Percentiles rank a stretch among this genome's conserved stretches.
These are phyloP conservation scores for Cyphellophora europaea DNA, from an alignment of 2,329 filamentous ascomycete genomes.

Conservation along the genomic window DNA sequence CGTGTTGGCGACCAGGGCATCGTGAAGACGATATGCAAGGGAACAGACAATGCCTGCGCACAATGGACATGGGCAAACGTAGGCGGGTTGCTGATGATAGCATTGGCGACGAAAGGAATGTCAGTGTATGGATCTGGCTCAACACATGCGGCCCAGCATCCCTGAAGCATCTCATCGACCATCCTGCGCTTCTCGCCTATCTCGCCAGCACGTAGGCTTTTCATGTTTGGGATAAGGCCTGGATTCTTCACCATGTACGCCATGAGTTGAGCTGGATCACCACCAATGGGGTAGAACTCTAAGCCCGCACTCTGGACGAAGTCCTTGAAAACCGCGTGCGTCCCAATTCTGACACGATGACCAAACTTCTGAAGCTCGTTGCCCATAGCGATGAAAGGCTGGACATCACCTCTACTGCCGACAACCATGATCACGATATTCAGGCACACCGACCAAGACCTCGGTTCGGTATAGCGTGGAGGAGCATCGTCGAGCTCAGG, in stretches of 20 bases:
- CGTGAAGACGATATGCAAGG: constrained; percentile 43
- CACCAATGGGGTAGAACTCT: constrained; percentile 50
- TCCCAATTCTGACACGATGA: constrained; percentile 49
- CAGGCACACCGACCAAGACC: constrained; percentile 20
- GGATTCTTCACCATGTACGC: constrained; percentile 42
- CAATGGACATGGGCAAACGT: constrained; percentile 45
- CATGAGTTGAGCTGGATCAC: constrained; percentile 45
- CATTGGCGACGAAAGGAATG: constrained; percentile 43
- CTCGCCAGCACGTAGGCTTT: constrained; percentile 27
- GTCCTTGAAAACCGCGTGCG: constrained; percentile 44
- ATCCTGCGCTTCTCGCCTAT: constrained; percentile 23
- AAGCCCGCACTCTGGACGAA: constrained; percentile 45
- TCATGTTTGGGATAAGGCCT: constrained; percentile 29
- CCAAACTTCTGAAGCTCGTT: constrained; percentile 39
- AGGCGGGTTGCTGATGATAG: constrained; percentile 47
- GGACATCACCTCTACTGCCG: constrained; percentile 44
- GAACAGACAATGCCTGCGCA: constrained; percentile 40
- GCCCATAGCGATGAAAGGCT: constrained; percentile 51
- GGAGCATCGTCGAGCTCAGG: background rate
- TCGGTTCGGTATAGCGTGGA: background rate
- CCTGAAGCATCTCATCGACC: constrained; percentile 29
- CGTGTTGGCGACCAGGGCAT: constrained; percentile 42
- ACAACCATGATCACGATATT: constrained; percentile 50
- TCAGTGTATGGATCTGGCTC: constrained; percentile 20
- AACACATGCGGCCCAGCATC: constrained; percentile 32